Evolutionary conservation across 352 stramenopile species (phyloP).

Genomic region (Pythium aristosporum): DNA sequence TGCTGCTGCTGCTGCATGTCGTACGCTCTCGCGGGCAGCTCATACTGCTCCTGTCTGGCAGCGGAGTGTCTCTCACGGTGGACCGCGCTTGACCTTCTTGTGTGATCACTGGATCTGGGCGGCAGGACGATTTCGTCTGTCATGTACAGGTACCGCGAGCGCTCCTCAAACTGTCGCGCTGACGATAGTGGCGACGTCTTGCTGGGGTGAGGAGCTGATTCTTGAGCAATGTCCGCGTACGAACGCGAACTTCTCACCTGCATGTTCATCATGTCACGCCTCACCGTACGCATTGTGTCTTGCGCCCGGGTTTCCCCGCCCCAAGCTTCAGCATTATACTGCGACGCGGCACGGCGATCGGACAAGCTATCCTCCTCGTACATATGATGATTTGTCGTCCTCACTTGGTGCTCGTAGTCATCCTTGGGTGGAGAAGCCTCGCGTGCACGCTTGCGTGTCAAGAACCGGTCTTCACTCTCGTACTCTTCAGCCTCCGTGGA

Average conservation of each 20-base stretch:
- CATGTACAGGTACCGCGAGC: neutral
- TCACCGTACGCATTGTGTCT: neutral
- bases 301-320: neutral
- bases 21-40: conserved; percentile 2
- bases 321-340: conserved; percentile 1
- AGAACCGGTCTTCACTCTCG: conserved; percentile 12
- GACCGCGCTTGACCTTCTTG: neutral
- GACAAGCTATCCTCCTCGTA: conserved; percentile 12
- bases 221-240: neutral
- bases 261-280: conserved; percentile 5
- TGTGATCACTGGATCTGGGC: neutral
- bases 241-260: neutral
- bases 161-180: neutral
- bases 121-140: neutral
- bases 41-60: neutral
- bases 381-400: conserved; percentile 1
- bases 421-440: conserved; percentile 7
- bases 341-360: neutral
- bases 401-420: neutral
- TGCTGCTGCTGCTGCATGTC: neutral
- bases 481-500: conserved; percentile 3
- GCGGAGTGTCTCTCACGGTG: neutral
- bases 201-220: neutral
- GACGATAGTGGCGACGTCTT: neutral
- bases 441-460: conserved; percentile 18